A percentile compares a stretch with the other conserved stretches of the same genome.
Evolutionary conservation across 345 rosid genomes (phyloP).

Genomic region (Toxicodendron radicans): DNA sequence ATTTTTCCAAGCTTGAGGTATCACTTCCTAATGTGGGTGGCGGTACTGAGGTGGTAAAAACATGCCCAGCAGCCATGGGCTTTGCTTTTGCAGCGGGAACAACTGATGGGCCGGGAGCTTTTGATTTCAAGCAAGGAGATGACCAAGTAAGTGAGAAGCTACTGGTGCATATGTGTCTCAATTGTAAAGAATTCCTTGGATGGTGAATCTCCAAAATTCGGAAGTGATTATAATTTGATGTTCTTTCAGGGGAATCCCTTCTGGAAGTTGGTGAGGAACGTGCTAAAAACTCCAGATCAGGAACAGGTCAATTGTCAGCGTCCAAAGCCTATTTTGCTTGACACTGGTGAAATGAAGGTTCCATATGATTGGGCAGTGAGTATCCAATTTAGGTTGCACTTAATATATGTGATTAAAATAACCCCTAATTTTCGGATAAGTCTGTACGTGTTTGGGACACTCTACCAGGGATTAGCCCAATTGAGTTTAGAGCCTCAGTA

Average conservation of each 20-base stretch:
- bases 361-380: conserved; percentile 87
- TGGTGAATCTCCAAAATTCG: background rate
- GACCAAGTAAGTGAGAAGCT: conserved; percentile 38
- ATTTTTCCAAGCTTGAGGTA: conserved; percentile 60
- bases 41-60: conserved; percentile 46
- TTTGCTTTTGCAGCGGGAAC: conserved; percentile 86
- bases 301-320: conserved; percentile 64
- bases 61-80: conserved; percentile 84
- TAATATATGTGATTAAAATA: background rate
- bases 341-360: conserved; percentile 75
- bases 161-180: background rate
- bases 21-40: conserved; percentile 49
- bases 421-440: background rate
- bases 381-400: conserved; percentile 11
- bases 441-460: conserved; percentile 1
- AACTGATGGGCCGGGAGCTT: conserved; percentile 88
- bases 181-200: background rate
- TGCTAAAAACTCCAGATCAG: conserved; percentile 50
- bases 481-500: background rate
- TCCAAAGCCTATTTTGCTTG: conserved; percentile 76
- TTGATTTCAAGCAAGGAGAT: conserved; percentile 82
- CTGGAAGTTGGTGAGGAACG: conserved; percentile 64
- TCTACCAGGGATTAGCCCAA: background rate
- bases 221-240: conserved; percentile 4
- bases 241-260: conserved; percentile 61